Conservation (phyloP, 306 rosid genomes). For the Oxytropis ochrocephala region DNA sequence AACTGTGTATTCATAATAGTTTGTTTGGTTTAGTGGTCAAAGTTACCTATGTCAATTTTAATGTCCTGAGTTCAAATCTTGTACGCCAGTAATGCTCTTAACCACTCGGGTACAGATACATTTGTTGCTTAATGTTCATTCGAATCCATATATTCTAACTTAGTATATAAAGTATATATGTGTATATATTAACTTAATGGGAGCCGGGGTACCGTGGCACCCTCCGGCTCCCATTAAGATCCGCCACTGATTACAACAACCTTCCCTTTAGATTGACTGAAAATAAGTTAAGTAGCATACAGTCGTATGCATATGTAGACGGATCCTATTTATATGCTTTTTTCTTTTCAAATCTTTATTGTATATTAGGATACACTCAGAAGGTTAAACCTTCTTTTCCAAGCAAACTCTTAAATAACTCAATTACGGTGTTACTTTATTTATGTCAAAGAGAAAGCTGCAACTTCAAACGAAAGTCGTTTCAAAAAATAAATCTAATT, state of each 20-base stretch:
- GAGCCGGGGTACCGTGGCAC: too few relatives aligned
- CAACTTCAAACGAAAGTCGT: background rate
- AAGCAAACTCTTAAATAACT: background rate
- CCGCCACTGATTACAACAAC: slow-evolving; percentile 17
- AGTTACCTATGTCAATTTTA: too few relatives aligned
- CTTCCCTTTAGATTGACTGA: slow-evolving; percentile 13
- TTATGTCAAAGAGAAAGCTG: background rate
- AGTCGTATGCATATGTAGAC: background rate
- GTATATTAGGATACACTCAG: background rate
- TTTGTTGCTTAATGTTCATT: too few relatives aligned
- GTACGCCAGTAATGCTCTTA: too few relatives aligned
- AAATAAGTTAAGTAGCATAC: background rate
- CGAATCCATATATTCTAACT: too few relatives aligned
- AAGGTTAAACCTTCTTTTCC: background rate
- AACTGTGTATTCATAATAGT: too few relatives aligned
- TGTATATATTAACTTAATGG: too few relatives aligned
- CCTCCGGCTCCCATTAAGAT: too few relatives aligned
- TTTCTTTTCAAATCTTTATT: background rate
- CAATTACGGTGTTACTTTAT: background rate
- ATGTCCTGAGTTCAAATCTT: too few relatives aligned
- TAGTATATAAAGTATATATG: too few relatives aligned
- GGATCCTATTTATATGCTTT: background rate
- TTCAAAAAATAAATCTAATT: background rate
- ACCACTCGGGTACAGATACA: too few relatives aligned
- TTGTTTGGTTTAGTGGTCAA: too few relatives aligned